Conservation (phyloP, 192 early-diverging fungal species). For the Backusella westeae region DNA sequence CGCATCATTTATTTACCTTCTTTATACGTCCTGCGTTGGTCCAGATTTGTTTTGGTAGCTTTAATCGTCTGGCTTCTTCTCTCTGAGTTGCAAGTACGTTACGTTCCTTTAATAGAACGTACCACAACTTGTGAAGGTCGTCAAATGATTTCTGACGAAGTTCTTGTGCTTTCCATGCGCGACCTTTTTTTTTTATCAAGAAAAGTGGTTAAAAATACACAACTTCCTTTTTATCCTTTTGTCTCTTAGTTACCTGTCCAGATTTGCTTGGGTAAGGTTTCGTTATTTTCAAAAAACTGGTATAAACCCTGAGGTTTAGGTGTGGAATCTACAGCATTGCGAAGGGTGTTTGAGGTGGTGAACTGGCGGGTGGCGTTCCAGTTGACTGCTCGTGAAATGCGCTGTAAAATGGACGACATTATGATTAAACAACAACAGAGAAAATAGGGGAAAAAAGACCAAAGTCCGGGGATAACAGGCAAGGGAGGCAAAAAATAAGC, state of each 20-base stretch:
- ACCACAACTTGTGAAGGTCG: conserved; percentile 97
- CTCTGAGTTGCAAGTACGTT: conserved; percentile 74
- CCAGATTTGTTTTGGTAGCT: conserved; percentile 52
- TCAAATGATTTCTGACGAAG: conserved; percentile 93
- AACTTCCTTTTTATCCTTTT: neutral
- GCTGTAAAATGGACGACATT: conserved; percentile 21
- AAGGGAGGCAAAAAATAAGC: neutral
- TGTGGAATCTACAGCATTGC: neutral
- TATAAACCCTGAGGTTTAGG: conserved; percentile 16
- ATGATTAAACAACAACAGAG: neutral
- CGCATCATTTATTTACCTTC: conserved; percentile 46
- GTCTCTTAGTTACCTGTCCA: conserved; percentile 30
- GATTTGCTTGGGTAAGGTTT: conserved; percentile 25
- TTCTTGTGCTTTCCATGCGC: conserved; percentile 87
- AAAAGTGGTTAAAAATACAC: neutral
- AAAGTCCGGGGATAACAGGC: neutral
- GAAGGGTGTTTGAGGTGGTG: conserved; percentile 9
- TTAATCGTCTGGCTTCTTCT: conserved; percentile 63
- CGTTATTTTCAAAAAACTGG: conserved; percentile 39
- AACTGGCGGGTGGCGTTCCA: conserved; percentile 1
- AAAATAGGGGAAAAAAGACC: neutral
- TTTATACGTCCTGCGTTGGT: conserved; percentile 60
- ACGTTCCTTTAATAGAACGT: conserved; percentile 81
- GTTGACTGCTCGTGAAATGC: conserved; percentile 3
- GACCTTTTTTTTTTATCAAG: conserved; percentile 47